Base-by-base conservation (phyloP, 805 yeast species). In the Debaryomyces castellii region DNA sequence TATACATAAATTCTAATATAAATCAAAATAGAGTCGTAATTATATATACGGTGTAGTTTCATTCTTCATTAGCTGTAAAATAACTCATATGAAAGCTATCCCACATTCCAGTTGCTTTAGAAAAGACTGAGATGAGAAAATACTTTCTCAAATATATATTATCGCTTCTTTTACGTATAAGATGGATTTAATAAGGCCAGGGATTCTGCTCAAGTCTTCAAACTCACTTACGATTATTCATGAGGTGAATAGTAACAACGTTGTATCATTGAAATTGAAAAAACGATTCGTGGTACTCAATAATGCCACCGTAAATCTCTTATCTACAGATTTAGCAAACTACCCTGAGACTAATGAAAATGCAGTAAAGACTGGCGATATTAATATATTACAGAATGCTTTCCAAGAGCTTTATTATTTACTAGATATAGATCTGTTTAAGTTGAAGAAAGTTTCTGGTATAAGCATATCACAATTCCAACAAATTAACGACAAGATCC, bases 161-260 rank as follows among this genome's bases (percentile, higher is more conserved):
- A 17, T 17, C 16, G 18, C 18, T 30, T 30, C 16, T n/a, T 16
- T 7, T 6, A 14, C 2, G 7, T 23, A 22, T 4, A 42, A 40
- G 12, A 55, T 55, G 58, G 57, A 55, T 30, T 43, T 53, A 20
- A 41, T 48, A 12, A 34, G 41, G 12, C 43, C 48, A 30, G 43
- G 43, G 9, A 20, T 46, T 10, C 40, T 33, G 30, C 34, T 20
- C 48, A 46, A 46, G 45, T 54, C 22, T n/a, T 52, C 33, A 3
- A 33, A 18, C n/a, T 28, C 43, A 1, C 18, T 25, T 14, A 40
- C 25, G 21, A 37, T 41, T 9, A 28, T 51, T 14, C 43, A 48
- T 23, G 59, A 56, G 17, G 60, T 60, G 32, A 62, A 64, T 44
- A 54, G 53, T 45, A 62, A 65, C 44, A 71, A 70, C 47, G 56